Conservation (phyloP, 768 basidiomycete species). For the Kwoniella europaea region DNA sequence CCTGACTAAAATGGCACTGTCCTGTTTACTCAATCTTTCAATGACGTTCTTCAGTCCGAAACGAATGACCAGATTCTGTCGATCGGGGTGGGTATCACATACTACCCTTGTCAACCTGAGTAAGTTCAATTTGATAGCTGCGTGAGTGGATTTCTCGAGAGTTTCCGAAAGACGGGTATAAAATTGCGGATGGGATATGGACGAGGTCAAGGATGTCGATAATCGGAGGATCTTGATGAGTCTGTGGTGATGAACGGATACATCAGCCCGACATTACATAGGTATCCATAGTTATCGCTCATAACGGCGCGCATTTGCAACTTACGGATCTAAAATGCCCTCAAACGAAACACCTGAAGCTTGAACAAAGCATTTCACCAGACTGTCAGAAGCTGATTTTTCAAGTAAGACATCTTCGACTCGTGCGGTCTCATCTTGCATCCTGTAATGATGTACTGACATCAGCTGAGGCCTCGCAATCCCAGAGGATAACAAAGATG, state of each 20-base stretch:
- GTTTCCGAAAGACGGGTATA: constrained; percentile 86
- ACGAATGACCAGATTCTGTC: constrained; percentile 76
- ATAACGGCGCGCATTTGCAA: not conserved
- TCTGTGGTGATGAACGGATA: constrained; percentile 23
- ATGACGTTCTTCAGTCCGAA: constrained; percentile 84
- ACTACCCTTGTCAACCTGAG: constrained; percentile 81
- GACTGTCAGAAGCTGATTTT: constrained; percentile 80
- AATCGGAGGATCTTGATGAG: constrained; percentile 86
- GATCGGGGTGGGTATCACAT: constrained; percentile 88
- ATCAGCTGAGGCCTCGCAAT: not conserved
- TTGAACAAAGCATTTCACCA: constrained; percentile 73
- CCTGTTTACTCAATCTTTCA: constrained; percentile 76
- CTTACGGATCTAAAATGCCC: constrained; percentile 56
- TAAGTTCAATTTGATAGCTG: constrained; percentile 87
- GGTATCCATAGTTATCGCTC: too few species aligned
- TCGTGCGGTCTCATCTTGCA: constrained; percentile 91
- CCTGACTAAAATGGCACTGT: constrained; percentile 87
- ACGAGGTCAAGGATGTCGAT: constrained; percentile 73
- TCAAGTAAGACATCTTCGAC: constrained; percentile 88
- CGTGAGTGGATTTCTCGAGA: constrained; percentile 71
- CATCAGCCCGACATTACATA: too few species aligned
- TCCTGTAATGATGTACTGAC: constrained; percentile 61
- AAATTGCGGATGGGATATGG: constrained; percentile 79
- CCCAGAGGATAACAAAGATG: not conserved
- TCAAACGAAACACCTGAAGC: constrained; percentile 54